These are phyloP conservation scores for Populus hybrid DNA, from an alignment of 441 rosid genomes.

Conservation along the genomic window DNA sequence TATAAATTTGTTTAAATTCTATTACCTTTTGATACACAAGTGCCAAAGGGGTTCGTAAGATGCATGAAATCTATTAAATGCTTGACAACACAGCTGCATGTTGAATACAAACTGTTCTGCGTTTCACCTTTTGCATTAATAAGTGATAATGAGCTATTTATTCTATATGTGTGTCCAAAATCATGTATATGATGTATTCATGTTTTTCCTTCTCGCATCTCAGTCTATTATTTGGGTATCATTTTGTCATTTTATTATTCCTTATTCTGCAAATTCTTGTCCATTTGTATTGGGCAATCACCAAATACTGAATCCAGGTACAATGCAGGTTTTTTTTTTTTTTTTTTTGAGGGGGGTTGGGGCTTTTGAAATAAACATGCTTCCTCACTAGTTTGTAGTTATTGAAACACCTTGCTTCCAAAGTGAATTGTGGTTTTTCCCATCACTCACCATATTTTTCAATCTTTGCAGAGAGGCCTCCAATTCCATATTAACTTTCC, in stretches of 20 bases:
- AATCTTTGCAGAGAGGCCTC: slow-evolving; percentile 82
- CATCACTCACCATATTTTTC: slow-evolving; percentile 2
- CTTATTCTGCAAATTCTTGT: neutral
- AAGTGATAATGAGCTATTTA: neutral
- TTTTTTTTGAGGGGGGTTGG: neutral
- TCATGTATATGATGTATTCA: neutral
- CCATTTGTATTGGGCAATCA: neutral
- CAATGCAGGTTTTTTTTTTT: too few species aligned
- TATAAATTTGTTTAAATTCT: neutral
- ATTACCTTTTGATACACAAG: neutral
- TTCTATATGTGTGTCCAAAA: neutral
- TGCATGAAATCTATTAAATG: neutral
- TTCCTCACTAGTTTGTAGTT: neutral
- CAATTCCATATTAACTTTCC: slow-evolving; percentile 88
- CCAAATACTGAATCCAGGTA: neutral
- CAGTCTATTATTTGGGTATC: neutral
- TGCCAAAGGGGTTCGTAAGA: neutral
- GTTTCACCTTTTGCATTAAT: neutral
- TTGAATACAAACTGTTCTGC: neutral
- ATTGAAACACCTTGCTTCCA: neutral
- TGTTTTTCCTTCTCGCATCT: neutral
- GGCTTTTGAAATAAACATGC: neutral
- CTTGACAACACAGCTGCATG: neutral
- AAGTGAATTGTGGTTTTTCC: neutral
- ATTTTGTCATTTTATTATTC: neutral